Conservation (phyloP, 2,329 filamentous ascomycete species). For the Hirsutella minnesotensis region DNA sequence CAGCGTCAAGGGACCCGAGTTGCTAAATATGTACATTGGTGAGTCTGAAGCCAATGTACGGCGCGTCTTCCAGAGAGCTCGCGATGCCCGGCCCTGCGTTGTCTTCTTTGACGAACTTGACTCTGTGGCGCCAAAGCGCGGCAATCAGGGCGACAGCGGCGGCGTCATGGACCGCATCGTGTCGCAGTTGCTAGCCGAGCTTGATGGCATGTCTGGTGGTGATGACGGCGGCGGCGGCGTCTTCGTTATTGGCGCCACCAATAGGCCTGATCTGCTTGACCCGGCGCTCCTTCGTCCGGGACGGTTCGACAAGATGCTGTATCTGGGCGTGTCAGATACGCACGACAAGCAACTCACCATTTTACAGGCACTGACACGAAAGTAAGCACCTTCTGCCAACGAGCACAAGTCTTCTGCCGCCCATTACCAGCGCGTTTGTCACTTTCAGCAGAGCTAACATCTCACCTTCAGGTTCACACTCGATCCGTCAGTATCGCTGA, state of each 20-base stretch:
- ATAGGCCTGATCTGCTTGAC: constrained; percentile 85
- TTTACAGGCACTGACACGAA: constrained; percentile 84
- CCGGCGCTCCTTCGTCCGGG: constrained; percentile 81
- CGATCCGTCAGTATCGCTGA: constrained; percentile 64
- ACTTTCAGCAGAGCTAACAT: too few relatives aligned
- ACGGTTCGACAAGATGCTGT: constrained; percentile 96
- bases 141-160: constrained; percentile 92
- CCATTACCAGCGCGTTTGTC: background rate
- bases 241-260: constrained; percentile 94
- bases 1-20: constrained; percentile 80
- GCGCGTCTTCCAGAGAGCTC: constrained; percentile 74
- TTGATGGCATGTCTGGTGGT: constrained; percentile 95
- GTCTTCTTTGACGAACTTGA: constrained; percentile 93
- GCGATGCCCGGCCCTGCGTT: constrained; percentile 76
- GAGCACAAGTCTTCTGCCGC: background rate
- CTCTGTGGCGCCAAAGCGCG: constrained; percentile 88
- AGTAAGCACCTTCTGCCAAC: constrained; percentile 44
- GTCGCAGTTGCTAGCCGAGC: constrained; percentile 82
- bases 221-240: constrained; percentile 78
- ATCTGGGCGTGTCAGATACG: constrained; percentile 89
- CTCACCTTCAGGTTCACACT: constrained; percentile 59
- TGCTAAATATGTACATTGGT: constrained; percentile 94
- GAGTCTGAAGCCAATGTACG: constrained; percentile 89
- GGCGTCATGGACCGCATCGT: constrained; percentile 98
- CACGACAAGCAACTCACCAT: constrained; percentile 95